Evolutionary conservation across 2,329 filamentous ascomycete species (phyloP), one percentile per base, ranked within the genome.

Genomic region (Aspergillus quadrilineatus): DNA sequence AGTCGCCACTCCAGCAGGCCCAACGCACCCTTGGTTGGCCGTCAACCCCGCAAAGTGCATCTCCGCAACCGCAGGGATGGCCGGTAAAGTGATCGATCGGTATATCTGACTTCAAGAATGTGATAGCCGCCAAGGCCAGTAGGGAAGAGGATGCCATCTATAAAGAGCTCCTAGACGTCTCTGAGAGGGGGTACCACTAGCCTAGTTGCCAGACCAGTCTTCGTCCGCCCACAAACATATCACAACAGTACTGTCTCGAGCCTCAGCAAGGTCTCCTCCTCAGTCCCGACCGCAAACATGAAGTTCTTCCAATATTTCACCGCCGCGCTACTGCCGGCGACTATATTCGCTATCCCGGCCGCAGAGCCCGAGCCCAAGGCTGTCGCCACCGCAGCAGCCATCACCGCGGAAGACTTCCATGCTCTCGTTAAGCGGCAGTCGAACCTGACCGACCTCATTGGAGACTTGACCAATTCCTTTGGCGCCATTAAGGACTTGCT

Each of bases 221-320:
- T 10, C 4, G 32, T 42, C 32, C 8, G 15, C 14, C 29, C 22
- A 8, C 28, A 43, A 54, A n/a, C 28, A 10, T 29, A 37, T 28
- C 37, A 48, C 45, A 28, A 15, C 45, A 55, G 45, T 43, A 37
- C 50, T 44, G 26, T 45, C n/a, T 36, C 49, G 5, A 37, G 10
- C 26, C n/a, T 55, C 12, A 6, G 12, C 30, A 22, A 50, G 46
- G 37, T 36, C 22, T 2, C 10, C 17, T 29, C 34, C n/a, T 22
- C 37, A 28, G 15, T 3, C 4, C 17, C 15, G 32, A 52, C 4
- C 5, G 14, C 47, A 30, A 53, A 30, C 41, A 58, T 58, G 56
- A 58, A 58, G 56, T 58, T 58, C 39, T 55, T 58, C 52, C 42
- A 49, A 34, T 42, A 48, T 48, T 26, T 58, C 17, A 55, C 56